Evolutionary conservation across 2,329 filamentous ascomycete species (phyloP).

Genomic region (Cercospora zeina): DNA sequence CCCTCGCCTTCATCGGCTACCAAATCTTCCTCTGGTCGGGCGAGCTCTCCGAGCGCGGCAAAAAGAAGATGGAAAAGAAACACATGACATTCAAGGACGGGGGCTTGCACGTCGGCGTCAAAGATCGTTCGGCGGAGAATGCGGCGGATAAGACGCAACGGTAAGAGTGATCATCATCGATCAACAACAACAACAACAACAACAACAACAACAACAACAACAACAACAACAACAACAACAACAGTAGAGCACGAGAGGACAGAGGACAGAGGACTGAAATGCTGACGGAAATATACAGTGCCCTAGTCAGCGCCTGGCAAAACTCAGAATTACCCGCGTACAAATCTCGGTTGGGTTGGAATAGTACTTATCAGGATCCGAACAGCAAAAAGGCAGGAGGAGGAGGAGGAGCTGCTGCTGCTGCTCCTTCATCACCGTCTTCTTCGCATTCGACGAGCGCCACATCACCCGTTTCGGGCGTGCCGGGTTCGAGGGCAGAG

Average conservation of each 20-base stretch:
- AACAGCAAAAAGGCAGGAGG: constrained; percentile 1
- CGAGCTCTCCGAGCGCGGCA: constrained; percentile 66
- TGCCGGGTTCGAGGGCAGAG: constrained; percentile 16
- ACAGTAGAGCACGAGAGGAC: no score
- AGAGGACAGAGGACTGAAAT: no score
- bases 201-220: no score
- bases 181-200: no score
- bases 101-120: constrained; percentile 67
- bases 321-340: constrained; percentile 42
- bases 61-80: constrained; percentile 71
- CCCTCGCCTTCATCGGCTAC: constrained; percentile 66
- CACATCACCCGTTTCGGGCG: constrained; percentile 8
- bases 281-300: constrained; percentile 18
- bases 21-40: constrained; percentile 67
- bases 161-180: constrained; percentile 28
- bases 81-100: constrained; percentile 77
- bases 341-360: constrained; percentile 42
- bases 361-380: constrained; percentile 28
- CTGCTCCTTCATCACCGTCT: background rate
- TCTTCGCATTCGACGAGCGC: constrained; percentile 11
- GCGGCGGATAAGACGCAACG: constrained; percentile 73
- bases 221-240: no score
- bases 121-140: constrained; percentile 65
- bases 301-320: constrained; percentile 55
- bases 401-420: background rate